Percentiles rank a stretch among this genome's conserved stretches.
Conservation (phyloP, 306 rosid genomes). For the Clitoria ternatea region DNA sequence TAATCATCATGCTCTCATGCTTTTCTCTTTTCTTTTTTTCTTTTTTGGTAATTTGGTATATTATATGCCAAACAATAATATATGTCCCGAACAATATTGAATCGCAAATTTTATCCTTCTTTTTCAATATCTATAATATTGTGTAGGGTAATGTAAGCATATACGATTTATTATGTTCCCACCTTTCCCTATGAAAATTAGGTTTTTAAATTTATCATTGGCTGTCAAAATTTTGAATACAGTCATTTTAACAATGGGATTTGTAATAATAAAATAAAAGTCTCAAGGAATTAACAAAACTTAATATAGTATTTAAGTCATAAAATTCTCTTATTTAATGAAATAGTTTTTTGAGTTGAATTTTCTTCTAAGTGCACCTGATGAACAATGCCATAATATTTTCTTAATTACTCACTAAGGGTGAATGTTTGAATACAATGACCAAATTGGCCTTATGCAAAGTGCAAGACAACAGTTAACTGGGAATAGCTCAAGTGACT, state of each 20-base stretch:
- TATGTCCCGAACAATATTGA: too few relatives aligned
- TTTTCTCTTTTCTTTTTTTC: too few relatives aligned
- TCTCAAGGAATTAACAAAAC: too few relatives aligned
- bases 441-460: not conserved
- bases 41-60: too few relatives aligned
- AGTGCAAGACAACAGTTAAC: not conserved
- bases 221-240: not conserved
- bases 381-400: not conserved
- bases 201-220: not conserved
- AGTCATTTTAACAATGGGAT: not conserved
- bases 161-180: not conserved
- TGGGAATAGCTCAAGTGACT: not conserved
- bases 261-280: too few relatives aligned
- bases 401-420: not conserved
- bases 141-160: not conserved
- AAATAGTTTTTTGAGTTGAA: not conserved
- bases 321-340: too few relatives aligned
- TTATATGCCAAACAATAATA: not conserved
- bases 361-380: too few relatives aligned
- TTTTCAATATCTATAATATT: not conserved
- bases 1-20: conserved; percentile 23
- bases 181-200: not conserved
- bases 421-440: not conserved
- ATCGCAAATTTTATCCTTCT: not conserved
- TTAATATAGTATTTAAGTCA: too few relatives aligned